phyloP scores from a whole-genome alignment of 352 stramenopile species.

The Phytophthora aleatoria region DNA sequence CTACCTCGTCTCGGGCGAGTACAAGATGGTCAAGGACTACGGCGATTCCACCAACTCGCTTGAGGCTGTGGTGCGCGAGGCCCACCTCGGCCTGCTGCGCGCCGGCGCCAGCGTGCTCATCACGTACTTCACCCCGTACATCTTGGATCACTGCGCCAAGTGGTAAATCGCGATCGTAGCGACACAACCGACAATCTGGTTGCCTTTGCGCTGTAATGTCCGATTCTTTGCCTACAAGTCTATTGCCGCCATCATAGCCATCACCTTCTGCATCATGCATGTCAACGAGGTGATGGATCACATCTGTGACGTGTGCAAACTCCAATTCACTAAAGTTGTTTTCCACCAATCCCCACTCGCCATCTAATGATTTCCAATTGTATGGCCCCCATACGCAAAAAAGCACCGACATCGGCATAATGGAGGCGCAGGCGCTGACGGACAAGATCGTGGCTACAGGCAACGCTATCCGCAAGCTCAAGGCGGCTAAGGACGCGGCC shows the following conservation, averaged over 20 bases:
- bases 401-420: constrained; percentile 7
- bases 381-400: constrained; percentile 21
- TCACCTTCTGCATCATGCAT: too few relatives aligned
- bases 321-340: constrained; percentile 11
- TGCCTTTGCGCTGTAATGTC: constrained; percentile 7
- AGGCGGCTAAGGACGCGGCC: constrained; percentile 67
- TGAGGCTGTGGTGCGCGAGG: constrained; percentile 85
- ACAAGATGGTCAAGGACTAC: constrained; percentile 99
- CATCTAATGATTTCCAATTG: constrained; percentile 8
- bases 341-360: constrained; percentile 34
- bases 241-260: too few relatives aligned
- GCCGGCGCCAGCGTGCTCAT: constrained; percentile 98
- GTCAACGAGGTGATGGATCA: neutral
- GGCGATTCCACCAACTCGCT: constrained; percentile 81
- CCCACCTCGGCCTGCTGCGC: constrained; percentile 82
- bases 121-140: constrained; percentile 97
- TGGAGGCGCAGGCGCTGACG: constrained; percentile 43
- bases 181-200: neutral
- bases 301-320: constrained; percentile 22
- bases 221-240: neutral
- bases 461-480: constrained; percentile 81
- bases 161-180: constrained; percentile 48
- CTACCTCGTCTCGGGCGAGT: constrained; percentile 99
- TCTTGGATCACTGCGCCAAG: constrained; percentile 81
- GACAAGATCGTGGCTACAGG: constrained; percentile 77